Evolutionary conservation across 352 stramenopile genomes (phyloP).

Genomic region (Pythium sp.): DNA sequence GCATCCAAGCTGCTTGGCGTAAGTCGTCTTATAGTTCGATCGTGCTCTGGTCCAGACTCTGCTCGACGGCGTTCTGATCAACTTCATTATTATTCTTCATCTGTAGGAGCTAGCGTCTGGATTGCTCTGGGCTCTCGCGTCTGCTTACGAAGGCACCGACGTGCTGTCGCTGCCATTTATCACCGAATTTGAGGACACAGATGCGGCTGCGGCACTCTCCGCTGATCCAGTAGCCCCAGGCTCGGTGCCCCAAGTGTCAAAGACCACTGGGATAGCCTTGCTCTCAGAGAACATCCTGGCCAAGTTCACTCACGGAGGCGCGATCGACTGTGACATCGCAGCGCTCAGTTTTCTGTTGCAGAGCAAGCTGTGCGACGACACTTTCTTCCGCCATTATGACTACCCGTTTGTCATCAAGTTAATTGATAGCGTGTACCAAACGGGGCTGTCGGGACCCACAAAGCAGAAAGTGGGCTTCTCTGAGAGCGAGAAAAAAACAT

Average conservation of each 20-base stretch:
- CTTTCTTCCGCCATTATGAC: conserved; percentile 13
- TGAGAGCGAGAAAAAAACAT: background rate
- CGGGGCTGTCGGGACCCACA: background rate
- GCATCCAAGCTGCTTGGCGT: conserved; percentile 10
- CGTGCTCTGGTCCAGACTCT: background rate
- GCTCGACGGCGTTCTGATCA: no score
- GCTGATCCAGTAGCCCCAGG: background rate
- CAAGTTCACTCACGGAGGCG: conserved; percentile 9
- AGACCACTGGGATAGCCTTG: conserved; percentile 8
- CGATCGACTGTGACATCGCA: conserved; percentile 15
- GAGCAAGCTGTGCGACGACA: conserved; percentile 7
- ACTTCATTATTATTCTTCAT: background rate
- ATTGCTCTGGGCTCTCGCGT: conserved; percentile 19
- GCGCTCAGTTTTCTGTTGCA: conserved; percentile 14
- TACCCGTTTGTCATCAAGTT: conserved; percentile 18
- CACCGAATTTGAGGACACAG: conserved; percentile 10
- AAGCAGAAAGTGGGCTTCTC: background rate
- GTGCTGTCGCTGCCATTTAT: conserved; percentile 1
- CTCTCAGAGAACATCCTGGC: conserved; percentile 16
- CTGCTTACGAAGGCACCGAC: conserved; percentile 11
- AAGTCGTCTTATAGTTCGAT: background rate
- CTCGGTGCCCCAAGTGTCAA: background rate
- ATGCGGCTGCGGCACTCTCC: background rate
- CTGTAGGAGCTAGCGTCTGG: conserved; percentile 18
- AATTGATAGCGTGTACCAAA: conserved; percentile 8